Conservation (phyloP, 768 basidiomycete species). For the Tephrocybe sp. region DNA sequence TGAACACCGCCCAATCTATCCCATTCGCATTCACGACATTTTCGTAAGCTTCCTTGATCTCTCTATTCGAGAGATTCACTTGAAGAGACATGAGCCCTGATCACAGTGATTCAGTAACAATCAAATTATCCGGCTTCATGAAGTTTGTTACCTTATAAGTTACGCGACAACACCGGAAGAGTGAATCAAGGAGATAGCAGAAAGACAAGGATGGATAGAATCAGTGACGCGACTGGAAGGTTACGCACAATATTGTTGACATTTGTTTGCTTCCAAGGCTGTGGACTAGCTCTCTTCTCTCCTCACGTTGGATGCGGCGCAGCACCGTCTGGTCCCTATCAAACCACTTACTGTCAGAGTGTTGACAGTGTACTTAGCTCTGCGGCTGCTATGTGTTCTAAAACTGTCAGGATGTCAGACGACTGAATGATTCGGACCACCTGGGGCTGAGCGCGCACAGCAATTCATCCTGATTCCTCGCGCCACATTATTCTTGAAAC, state of each 20-base stretch:
- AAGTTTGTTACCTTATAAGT: not conserved
- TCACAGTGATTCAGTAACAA: not conserved
- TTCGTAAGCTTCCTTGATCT: constrained; percentile 72
- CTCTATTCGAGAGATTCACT: constrained; percentile 72
- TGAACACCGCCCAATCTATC: constrained; percentile 78
- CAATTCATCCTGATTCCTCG: too few species aligned
- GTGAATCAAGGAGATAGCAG: not conserved
- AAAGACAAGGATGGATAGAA: not conserved
- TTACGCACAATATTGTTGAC: constrained; percentile 4
- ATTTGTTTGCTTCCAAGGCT: constrained; percentile 3
- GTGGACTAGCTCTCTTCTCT: not conserved
- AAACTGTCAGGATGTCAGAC: too few species aligned
- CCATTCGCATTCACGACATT: constrained; percentile 63
- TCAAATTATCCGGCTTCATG: not conserved
- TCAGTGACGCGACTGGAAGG: constrained; percentile 9
- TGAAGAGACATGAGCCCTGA: constrained; percentile 63
- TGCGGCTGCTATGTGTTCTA: too few species aligned
- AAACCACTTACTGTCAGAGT: too few species aligned
- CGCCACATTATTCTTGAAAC: too few species aligned
- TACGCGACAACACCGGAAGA: not conserved
- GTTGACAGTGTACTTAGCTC: too few species aligned
- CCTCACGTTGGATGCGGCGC: too few species aligned
- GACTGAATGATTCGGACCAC: too few species aligned
- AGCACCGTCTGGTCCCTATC: too few species aligned
- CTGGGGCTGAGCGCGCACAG: too few species aligned